A percentile compares a stretch with the other conserved stretches of the same genome.
Evolutionary conservation across 176 grass and related monocot genomes (phyloP).

Genomic region (Cenchrus purpureus): DNA sequence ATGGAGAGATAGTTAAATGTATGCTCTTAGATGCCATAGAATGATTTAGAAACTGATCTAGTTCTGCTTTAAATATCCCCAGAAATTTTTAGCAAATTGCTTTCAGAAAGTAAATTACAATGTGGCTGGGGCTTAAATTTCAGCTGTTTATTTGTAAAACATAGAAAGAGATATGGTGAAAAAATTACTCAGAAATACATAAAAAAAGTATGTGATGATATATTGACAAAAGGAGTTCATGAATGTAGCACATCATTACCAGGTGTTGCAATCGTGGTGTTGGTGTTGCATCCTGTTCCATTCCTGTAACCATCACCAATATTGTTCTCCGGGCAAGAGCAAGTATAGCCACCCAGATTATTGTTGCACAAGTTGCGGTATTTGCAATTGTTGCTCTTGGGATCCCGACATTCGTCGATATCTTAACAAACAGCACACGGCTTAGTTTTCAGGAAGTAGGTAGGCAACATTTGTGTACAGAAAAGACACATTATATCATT

Average conservation of each 20-base stretch:
- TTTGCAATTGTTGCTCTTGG: background rate
- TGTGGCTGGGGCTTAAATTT: background rate
- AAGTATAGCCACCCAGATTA: conserved; percentile 26
- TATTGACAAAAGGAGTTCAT: background rate
- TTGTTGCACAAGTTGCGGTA: background rate
- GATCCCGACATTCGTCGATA: conserved; percentile 28
- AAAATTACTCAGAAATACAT: background rate
- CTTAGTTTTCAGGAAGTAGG: conserved; percentile 34
- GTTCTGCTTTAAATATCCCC: background rate
- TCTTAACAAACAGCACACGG: conserved; percentile 12
- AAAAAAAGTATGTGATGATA: too few relatives aligned
- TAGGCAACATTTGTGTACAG: background rate
- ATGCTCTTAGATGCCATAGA: too few relatives aligned
- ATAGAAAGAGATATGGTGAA: background rate
- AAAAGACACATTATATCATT: background rate
- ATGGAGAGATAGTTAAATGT: too few relatives aligned
- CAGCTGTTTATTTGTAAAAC: background rate
- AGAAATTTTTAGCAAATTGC: background rate
- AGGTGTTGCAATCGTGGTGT: accelerated
- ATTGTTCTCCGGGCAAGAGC: conserved; percentile 20
- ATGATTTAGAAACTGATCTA: background rate
- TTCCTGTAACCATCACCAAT: background rate
- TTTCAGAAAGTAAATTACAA: background rate
- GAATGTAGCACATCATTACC: conserved; percentile 26
- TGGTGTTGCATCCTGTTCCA: conserved; percentile 27